phyloP scores from a whole-genome alignment of 140 eudicot genomes.

The Senecio squalidus region DNA sequence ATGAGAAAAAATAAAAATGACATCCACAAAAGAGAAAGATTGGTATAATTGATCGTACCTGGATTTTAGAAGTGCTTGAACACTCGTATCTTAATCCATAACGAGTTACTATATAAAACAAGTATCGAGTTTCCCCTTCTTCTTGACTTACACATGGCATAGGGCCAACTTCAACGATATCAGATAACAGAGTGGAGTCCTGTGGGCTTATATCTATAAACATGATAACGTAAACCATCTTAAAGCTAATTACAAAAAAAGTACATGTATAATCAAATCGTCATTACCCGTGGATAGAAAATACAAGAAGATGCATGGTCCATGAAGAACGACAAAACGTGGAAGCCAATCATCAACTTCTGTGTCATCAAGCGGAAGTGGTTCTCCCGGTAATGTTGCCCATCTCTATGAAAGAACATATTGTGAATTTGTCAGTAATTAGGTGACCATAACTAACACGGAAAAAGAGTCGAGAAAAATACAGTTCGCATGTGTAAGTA shows the following conservation, averaged over 20 bases:
- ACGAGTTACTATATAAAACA: conserved; percentile 67
- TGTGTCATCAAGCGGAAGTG: conserved; percentile 76
- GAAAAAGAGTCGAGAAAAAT: not conserved
- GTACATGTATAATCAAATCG: too few relatives aligned
- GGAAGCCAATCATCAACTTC: conserved; percentile 97
- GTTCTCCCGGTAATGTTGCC: conserved; percentile 96
- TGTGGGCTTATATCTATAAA: conserved; percentile 87
- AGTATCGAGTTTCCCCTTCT: conserved; percentile 61
- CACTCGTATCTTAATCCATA: conserved; percentile 83
- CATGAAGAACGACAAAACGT: conserved; percentile 84
- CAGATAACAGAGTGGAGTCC: conserved; percentile 78
- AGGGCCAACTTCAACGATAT: conserved; percentile 72
- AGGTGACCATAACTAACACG: not conserved
- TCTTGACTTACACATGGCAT: conserved; percentile 59
- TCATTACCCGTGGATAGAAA: conserved; percentile 65
- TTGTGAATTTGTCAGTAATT: not conserved
- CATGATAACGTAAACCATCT: conserved; percentile 13
- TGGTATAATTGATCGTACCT: conserved; percentile 33
- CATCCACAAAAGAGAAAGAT: not conserved
- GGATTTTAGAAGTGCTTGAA: conserved; percentile 66
- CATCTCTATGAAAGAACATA: conserved; percentile 58
- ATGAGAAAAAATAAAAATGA: not conserved
- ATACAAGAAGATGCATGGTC: conserved; percentile 72
- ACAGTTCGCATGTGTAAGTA: conserved; percentile 67
- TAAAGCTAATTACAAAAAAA: conserved; percentile 14